A percentile compares a stretch with the other conserved stretches of the same genome.
Conservation (phyloP, 163 green algal species). For the Smithsoniella earleae region DNA sequence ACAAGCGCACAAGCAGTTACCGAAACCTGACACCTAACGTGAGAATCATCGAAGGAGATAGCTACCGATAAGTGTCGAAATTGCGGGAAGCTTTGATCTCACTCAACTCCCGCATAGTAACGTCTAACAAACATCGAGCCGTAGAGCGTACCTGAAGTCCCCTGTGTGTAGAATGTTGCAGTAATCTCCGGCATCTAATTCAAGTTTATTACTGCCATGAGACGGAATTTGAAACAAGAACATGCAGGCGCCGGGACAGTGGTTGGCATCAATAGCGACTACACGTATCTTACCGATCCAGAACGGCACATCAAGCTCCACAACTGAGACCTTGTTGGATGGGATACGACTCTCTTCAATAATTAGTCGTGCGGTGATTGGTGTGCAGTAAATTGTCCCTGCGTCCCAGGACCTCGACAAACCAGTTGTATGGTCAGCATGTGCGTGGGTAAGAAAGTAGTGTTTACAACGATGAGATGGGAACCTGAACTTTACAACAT, state of each 20-base stretch:
- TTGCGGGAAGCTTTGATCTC: too few relatives aligned
- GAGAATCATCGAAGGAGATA: too few relatives aligned
- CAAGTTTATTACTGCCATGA: neutral
- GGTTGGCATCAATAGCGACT: neutral
- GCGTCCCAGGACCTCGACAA: conserved; percentile 29
- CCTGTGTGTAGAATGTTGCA: conserved; percentile 37
- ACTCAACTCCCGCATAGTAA: too few relatives aligned
- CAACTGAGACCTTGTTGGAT: neutral
- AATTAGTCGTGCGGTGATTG: conserved; percentile 13
- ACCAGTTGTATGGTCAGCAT: conserved; percentile 76
- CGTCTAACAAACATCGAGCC: too few relatives aligned
- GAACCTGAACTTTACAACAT: conserved; percentile 74
- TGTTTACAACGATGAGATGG: conserved; percentile 39
- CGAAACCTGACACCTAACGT: too few relatives aligned
- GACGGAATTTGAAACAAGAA: neutral
- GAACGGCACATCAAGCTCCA: neutral
- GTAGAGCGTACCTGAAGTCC: conserved; percentile 36
- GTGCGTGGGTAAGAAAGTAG: conserved; percentile 85
- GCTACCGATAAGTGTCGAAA: too few relatives aligned
- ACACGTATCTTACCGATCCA: neutral
- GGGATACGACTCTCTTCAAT: conserved; percentile 7
- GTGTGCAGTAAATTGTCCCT: conserved; percentile 26
- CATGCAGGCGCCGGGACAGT: conserved; percentile 22
- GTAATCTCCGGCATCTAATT: neutral
- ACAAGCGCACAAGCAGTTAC: too few relatives aligned